Evolutionary conservation across 768 basidiomycete genomes (phyloP).

Genomic region (Mrakia gelida): DNA sequence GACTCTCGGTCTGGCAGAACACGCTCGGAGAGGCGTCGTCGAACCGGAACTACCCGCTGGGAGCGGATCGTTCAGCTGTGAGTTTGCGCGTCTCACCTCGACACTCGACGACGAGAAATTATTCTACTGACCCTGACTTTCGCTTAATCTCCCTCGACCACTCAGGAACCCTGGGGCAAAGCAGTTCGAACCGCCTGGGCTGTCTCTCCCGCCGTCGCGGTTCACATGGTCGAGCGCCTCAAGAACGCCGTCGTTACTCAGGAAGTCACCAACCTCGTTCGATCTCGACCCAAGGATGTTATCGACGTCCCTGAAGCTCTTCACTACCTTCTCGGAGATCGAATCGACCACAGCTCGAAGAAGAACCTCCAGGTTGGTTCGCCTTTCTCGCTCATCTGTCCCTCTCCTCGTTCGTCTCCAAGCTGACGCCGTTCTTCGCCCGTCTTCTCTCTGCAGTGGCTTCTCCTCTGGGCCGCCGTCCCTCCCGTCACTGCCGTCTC

Average conservation of each 20-base stretch:
- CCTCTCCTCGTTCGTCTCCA: slow-evolving; percentile 2
- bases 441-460: slow-evolving; percentile 54
- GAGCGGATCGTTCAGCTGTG: slow-evolving; percentile 62
- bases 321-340: slow-evolving; percentile 70
- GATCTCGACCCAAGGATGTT: slow-evolving; percentile 63
- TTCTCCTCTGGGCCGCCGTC: slow-evolving; percentile 82
- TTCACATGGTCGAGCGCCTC: slow-evolving; percentile 84
- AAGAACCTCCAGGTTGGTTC: slow-evolving; percentile 68
- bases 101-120: background rate
- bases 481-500: slow-evolving; percentile 58
- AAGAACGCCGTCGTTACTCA: slow-evolving; percentile 59
- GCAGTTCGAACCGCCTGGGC: slow-evolving; percentile 73
- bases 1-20: slow-evolving; percentile 85
- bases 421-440: background rate
- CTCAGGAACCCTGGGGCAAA: slow-evolving; percentile 61
- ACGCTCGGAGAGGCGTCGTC: slow-evolving; percentile 61
- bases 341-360: slow-evolving; percentile 54
- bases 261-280: slow-evolving; percentile 74
- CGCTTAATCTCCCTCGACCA: background rate
- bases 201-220: slow-evolving; percentile 71
- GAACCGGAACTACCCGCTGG: slow-evolving; percentile 53
- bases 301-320: slow-evolving; percentile 77
- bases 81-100: slow-evolving; percentile 34
- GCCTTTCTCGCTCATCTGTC: slow-evolving; percentile 4
- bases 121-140: background rate